Evolutionary conservation across 768 basidiomycete species (phyloP), one percentile per base, ranked within the genome.

Genomic region (Termitomyces bulborhizus): DNA sequence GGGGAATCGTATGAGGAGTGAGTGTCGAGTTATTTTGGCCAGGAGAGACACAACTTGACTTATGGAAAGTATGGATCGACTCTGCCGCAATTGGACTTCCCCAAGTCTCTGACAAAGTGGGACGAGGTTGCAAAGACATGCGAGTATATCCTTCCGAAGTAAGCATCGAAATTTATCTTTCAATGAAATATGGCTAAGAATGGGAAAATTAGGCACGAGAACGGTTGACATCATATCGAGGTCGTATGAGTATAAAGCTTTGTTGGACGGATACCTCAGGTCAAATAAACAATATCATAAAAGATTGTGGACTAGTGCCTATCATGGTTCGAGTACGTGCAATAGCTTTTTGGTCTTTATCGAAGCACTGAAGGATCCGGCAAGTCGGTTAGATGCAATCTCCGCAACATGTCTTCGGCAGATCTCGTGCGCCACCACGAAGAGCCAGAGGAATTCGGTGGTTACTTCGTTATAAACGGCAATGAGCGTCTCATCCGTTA

Each of bases 401-500:
- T 98, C n/a, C 85, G 86, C 44, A 79, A 79, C 34, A 79, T 97
- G 70, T 83, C 93, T 2, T 90, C 96, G 8, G 81, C 88, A 8
- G 88, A 93, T 45, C 85, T 99, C 44, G 93, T 98, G 54, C 74
- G 76, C 54, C 86, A 87, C 58, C 89, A 96, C 67, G 97, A 99
- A 77, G 97, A 99, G 65, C 86, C 97, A 1, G 93, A 97, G 73
- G 97, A 98, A 70, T 98, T 98, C 65, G 97, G 97, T 51, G 97
- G 96, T 29, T 98, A 99, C 73, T 99, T 99, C 67, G 83, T 99
- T 66, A 85, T 99, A 70, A 99, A 99, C 69, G 97, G 97, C 58
- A 98, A 98, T 72, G 97, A 99, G 73, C 93, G 94, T 73, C 83
- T 99, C 59, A 95, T 99, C 62, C 93, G 97, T 59, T 98, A 94